A percentile compares a stretch with the other conserved stretches of the same genome.
Conservation (phyloP, 176 grass and related monocot species). For the Cenchrus fungigraminus region DNA sequence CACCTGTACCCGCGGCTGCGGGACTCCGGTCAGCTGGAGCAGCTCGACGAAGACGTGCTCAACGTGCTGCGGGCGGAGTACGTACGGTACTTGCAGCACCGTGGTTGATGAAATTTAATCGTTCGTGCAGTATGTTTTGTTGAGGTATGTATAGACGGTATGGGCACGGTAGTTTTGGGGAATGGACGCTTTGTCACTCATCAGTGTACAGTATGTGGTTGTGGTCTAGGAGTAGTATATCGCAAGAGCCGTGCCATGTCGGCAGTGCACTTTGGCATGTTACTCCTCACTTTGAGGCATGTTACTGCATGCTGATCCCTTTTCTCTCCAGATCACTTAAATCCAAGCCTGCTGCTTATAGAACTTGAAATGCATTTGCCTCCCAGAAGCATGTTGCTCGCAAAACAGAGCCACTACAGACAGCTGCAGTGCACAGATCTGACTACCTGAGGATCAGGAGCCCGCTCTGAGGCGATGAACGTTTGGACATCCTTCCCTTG, state of each 20-base stretch:
- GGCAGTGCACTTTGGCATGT: too few relatives aligned
- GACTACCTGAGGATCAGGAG: slow-evolving; percentile 4
- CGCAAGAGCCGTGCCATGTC: too few relatives aligned
- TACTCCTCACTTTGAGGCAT: too few relatives aligned
- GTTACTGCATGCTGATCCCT: neutral
- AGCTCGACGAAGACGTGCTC: slow-evolving; percentile 63
- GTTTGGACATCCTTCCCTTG: slow-evolving; percentile 43
- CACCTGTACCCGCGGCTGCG: slow-evolving; percentile 67
- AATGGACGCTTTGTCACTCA: neutral
- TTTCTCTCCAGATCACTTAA: neutral
- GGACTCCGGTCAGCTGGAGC: slow-evolving; percentile 56
- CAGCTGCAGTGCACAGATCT: too few relatives aligned
- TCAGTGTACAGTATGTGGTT: neutral
- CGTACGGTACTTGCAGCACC: slow-evolving; percentile 44
- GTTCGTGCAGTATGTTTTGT: neutral
- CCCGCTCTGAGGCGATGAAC: slow-evolving; percentile 56
- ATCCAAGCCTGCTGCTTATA: neutral
- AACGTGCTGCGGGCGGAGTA: slow-evolving; percentile 72
- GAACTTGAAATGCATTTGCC: neutral
- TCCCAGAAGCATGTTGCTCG: slow-evolving; percentile 18
- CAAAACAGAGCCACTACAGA: too few relatives aligned
- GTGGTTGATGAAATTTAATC: neutral
- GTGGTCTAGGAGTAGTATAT: too few relatives aligned
- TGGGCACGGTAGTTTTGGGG: neutral
- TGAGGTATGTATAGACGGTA: neutral